Evolutionary conservation across 805 yeast genomes (phyloP), one percentile per base, ranked within the genome.

Genomic region (Sugiyamaella lignohabitans): DNA sequence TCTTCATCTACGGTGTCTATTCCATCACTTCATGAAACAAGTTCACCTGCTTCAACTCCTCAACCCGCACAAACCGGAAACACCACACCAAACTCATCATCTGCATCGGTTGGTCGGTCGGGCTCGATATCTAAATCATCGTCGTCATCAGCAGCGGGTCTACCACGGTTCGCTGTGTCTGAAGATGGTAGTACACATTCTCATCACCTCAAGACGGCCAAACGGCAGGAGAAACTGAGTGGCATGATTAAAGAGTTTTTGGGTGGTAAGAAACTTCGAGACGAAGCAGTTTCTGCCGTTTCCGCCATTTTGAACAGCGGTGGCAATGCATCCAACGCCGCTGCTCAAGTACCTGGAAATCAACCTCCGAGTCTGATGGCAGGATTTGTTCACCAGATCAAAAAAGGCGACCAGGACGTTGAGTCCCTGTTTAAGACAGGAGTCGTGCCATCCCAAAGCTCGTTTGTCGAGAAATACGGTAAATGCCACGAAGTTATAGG

Each of bases 401-500:
- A 42, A 27, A 40, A 27, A n/a, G 52, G 53, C 20, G 52, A 52
- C 14, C 24, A 24, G n/a, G 48, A 46, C 16, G 45, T 48, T 2
- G 43, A 41, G 20, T 17, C 47, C 16, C 30, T 49, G 38, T 29
- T 50, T 14, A 20, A 47, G 5, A 45, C 27, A 2, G 36, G 48
- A 2, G 38, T 42, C 1, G 10, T 37, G 11, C 8, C 48, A 14
- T 30, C 42, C 19, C 19, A 70, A 17, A 61, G 78, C 37, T 75
- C 87, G n/a, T 86, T 91, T 66, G 84, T 79, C n/a, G 89, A 87
- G 54, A 84, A 87, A 60, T 89, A 91, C 63, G 98, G 98, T 38
- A 75, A 82, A 48, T 87, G 96, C 61, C 94, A 85, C 65, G 96
- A 87, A 60, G 86, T 88, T 38, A 78, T 91, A 53, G 98, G 98